phyloP scores from a whole-genome alignment of 163 green algal species.

The Chlamydomonas reinhardtii region DNA sequence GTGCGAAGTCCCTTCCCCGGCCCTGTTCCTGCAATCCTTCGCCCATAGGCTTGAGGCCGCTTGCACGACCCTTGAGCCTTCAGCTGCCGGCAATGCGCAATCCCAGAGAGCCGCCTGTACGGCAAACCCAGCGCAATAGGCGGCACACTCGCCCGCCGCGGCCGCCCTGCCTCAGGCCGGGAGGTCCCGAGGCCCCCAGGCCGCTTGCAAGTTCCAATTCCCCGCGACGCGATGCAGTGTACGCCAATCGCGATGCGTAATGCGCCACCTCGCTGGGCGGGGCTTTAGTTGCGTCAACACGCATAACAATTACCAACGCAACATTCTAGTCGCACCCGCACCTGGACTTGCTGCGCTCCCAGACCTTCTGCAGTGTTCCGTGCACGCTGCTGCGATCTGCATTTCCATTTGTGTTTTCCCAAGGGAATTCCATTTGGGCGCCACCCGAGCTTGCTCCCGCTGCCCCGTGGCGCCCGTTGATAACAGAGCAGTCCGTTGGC shows the following conservation, averaged over 20 bases:
- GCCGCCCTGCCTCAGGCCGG: no score
- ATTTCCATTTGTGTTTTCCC: background rate
- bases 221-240: background rate
- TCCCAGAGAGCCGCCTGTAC: no score
- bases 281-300: background rate
- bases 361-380: background rate
- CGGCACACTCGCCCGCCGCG: no score
- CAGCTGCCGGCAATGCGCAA: background rate
- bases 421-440: background rate
- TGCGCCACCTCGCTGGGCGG: background rate
- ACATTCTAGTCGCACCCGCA: background rate
- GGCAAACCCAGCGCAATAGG: no score
- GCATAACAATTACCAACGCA: background rate
- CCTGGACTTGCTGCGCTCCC: slow-evolving; percentile 6
- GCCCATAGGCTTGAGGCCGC: no score
- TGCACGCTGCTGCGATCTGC: background rate
- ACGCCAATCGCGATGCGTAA: background rate
- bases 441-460: background rate
- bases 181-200: no score
- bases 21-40: no score
- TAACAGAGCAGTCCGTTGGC: no score
- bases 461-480: background rate
- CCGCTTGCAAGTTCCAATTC: background rate
- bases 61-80: no score
- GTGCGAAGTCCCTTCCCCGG: no score